Conservation (phyloP, 768 basidiomycete genomes). For the Imleria badia region DNA sequence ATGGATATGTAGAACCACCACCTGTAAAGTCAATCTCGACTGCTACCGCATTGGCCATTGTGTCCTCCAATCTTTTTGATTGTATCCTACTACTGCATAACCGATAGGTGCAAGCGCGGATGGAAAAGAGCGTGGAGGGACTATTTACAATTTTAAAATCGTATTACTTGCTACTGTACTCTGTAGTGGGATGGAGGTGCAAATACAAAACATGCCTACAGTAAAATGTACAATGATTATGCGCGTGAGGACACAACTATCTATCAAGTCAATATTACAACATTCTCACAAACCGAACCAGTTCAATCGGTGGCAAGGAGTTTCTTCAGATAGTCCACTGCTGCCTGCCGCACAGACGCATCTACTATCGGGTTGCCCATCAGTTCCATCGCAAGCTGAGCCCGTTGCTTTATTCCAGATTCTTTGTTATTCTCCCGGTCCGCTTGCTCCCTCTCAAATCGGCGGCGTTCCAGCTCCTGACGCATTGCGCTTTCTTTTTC, state of each 20-base stretch:
- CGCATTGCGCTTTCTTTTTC: constrained; percentile 53
- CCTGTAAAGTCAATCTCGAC: not conserved
- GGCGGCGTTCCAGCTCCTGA: constrained; percentile 51
- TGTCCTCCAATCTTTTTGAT: too few species aligned
- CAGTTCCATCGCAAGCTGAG: constrained; percentile 65
- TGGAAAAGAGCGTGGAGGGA: not conserved
- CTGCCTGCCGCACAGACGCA: constrained; percentile 60
- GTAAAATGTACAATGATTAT: constrained; percentile 12
- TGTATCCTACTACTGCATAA: not conserved
- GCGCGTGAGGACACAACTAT: constrained; percentile 3
- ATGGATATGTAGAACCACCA: constrained; percentile 24
- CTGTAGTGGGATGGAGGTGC: not conserved
- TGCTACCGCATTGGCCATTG: not conserved
- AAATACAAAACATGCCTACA: constrained; percentile 7
- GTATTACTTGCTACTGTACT: constrained; percentile 10
- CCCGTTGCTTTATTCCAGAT: constrained; percentile 57
- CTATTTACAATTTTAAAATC: not conserved
- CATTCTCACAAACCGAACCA: constrained; percentile 13
- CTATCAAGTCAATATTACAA: constrained; percentile 2
- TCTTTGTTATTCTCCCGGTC: constrained; percentile 56
- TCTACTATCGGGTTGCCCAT: constrained; percentile 59
- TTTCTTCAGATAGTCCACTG: constrained; percentile 71
- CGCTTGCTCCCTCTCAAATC: constrained; percentile 54
- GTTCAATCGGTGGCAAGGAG: constrained; percentile 45
- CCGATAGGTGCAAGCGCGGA: not conserved